Evolutionary conservation across 495 filamentous ascomycete genomes (phyloP).

Genomic region (Darksidea phi): DNA sequence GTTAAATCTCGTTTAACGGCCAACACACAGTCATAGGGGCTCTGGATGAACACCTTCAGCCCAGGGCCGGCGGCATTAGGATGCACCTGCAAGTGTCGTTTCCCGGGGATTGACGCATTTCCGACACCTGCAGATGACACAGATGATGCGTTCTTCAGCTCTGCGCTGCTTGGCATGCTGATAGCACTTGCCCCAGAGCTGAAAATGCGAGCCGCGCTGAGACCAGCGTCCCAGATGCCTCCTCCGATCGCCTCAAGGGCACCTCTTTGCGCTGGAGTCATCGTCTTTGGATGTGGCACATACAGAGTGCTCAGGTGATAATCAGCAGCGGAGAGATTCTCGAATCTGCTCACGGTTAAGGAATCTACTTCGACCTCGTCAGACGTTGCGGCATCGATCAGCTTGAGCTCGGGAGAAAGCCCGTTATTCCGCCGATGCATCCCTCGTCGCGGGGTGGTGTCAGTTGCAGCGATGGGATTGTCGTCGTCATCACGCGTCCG

Average conservation of each 20-base stretch:
- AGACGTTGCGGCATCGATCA: slow-evolving; percentile 82
- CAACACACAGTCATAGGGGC: slow-evolving; percentile 90
- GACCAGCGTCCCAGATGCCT: slow-evolving; percentile 73
- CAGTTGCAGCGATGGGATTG: slow-evolving; percentile 48
- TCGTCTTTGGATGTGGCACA: slow-evolving; percentile 60
- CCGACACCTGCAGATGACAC: slow-evolving; percentile 51
- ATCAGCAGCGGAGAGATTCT: slow-evolving; percentile 81
- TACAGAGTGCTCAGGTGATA: slow-evolving; percentile 87
- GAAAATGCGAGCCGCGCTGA: slow-evolving; percentile 81
- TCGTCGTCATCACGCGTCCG: slow-evolving; percentile 68
- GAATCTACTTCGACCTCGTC: slow-evolving; percentile 75
- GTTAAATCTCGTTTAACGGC: slow-evolving; percentile 78
- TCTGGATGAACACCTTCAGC: slow-evolving; percentile 91
- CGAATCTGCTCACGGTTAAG: slow-evolving; percentile 77
- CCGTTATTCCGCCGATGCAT: slow-evolving; percentile 69
- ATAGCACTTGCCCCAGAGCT: slow-evolving; percentile 86
- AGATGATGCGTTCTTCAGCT: slow-evolving; percentile 49
- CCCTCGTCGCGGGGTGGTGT: slow-evolving; percentile 57
- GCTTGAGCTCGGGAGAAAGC: slow-evolving; percentile 78
- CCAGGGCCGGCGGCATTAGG: slow-evolving; percentile 56
- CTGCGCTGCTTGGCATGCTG: slow-evolving; percentile 43
- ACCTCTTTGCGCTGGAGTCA: slow-evolving; percentile 60
- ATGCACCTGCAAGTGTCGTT: slow-evolving; percentile 34
- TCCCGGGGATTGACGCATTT: slow-evolving; percentile 27
- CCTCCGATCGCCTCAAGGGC: slow-evolving; percentile 66